A percentile compares a stretch with the other conserved stretches of the same genome.
These are phyloP conservation scores for Asterophora parasitica DNA, from an alignment of 768 basidiomycete genomes.

Conservation along the genomic window DNA sequence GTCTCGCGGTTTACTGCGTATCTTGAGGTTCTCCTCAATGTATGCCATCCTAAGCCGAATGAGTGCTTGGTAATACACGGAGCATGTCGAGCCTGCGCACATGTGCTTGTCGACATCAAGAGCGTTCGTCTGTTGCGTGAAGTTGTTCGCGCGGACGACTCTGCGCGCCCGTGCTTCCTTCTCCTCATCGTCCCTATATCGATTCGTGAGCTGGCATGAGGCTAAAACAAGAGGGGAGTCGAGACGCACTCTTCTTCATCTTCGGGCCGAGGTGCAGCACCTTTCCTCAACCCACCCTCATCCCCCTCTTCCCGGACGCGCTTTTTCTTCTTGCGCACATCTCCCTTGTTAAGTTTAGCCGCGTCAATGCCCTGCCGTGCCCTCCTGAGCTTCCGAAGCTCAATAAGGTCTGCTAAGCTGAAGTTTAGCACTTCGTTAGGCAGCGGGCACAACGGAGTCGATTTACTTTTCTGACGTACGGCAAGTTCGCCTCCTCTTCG, in stretches of 20 bases:
- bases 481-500: constrained; percentile 41
- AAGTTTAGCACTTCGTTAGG: constrained; percentile 6
- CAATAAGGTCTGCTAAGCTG: constrained; percentile 80
- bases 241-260: constrained; percentile 65
- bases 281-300: constrained; percentile 54
- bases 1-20: constrained; percentile 55
- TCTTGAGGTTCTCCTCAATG: constrained; percentile 89
- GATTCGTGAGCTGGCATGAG: neutral
- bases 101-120: constrained; percentile 99
- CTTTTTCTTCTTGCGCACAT: constrained; percentile 67
- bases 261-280: constrained; percentile 29
- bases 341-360: constrained; percentile 80
- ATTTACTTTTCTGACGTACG: constrained; percentile 35
- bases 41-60: constrained; percentile 80
- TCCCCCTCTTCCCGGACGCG: constrained; percentile 42
- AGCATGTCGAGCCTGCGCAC: constrained; percentile 38
- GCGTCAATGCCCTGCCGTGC: constrained; percentile 81
- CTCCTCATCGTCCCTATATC: constrained; percentile 53
- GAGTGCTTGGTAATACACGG: neutral
- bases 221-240: neutral
- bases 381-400: constrained; percentile 72
- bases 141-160: constrained; percentile 82
- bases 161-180: constrained; percentile 68
- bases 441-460: neutral
- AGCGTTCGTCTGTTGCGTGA: constrained; percentile 94